These are phyloP conservation scores for Strobilomyces dryophilus DNA, from an alignment of 768 basidiomycete genomes.

Conservation along the genomic window DNA sequence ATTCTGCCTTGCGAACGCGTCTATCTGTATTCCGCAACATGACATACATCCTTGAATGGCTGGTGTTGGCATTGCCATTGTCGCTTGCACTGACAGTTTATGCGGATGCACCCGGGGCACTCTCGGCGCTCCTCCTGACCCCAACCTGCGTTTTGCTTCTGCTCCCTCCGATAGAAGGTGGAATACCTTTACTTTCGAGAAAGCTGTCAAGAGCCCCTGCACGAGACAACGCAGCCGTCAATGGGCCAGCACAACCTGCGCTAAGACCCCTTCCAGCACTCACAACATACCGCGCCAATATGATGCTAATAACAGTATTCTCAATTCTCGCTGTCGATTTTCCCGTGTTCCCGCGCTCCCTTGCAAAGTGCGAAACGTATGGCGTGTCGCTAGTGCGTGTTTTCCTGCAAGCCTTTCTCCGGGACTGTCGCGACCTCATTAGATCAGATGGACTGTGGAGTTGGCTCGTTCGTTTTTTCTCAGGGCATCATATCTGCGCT, in stretches of 20 bases:
- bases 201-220: background rate
- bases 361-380: constrained; percentile 93
- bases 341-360: constrained; percentile 77
- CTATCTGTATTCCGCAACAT: constrained; percentile 35
- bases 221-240: background rate
- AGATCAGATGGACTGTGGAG: constrained; percentile 92
- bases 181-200: constrained; percentile 52
- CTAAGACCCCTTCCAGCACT: constrained; percentile 63
- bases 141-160: constrained; percentile 44
- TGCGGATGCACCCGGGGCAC: constrained; percentile 49
- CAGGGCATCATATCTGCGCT: constrained; percentile 90
- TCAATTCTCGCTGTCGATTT: constrained; percentile 97
- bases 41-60: constrained; percentile 50
- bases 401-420: background rate
- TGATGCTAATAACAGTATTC: constrained; percentile 90
- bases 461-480: constrained; percentile 96
- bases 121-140: constrained; percentile 47
- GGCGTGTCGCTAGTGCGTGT: constrained; percentile 84
- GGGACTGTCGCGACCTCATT: background rate
- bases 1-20: constrained; percentile 56
- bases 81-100: constrained; percentile 77
- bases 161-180: constrained; percentile 38
- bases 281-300: constrained; percentile 86
- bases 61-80: constrained; percentile 70
- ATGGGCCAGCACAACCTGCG: background rate